Conservation (phyloP, 148 eudicot species). For the Diospyros lotus region DNA sequence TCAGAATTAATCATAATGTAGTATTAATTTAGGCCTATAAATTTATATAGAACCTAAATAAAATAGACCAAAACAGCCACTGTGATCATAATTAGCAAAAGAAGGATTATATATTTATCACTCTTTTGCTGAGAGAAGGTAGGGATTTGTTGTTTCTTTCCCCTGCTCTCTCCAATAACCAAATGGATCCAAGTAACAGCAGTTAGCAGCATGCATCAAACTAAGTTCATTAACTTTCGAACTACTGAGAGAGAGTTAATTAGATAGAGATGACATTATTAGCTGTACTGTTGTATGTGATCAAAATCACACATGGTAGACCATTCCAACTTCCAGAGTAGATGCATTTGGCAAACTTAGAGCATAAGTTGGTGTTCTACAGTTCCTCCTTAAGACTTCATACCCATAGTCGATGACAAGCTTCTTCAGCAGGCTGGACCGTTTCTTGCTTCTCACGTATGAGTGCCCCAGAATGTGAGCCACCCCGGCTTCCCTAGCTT, state of each 20-base stretch:
- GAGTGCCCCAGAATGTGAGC: conserved; percentile 88
- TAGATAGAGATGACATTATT: not conserved
- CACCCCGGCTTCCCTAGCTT: conserved; percentile 83
- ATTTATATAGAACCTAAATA: too few species aligned
- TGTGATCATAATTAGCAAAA: too few species aligned
- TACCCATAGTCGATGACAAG: conserved; percentile 70
- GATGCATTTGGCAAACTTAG: conserved; percentile 86
- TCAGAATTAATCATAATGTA: too few species aligned
- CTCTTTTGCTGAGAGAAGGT: too few species aligned
- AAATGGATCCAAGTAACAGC: not conserved
- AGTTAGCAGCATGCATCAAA: too few species aligned
- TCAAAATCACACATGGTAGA: conserved; percentile 48
- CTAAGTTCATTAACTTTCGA: not conserved
- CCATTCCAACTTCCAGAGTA: conserved; percentile 95
- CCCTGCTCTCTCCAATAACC: not conserved
- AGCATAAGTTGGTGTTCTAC: conserved; percentile 58
- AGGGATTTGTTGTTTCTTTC: not conserved
- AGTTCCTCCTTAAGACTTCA: conserved; percentile 86
- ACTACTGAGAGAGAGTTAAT: not conserved
- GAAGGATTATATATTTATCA: too few species aligned
- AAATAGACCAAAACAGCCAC: too few species aligned
- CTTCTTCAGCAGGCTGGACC: conserved; percentile 69
- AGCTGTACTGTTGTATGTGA: not conserved
- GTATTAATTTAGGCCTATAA: too few species aligned
- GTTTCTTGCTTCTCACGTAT: conserved; percentile 76